A percentile compares a stretch with the other conserved stretches of the same genome.
phyloP scores from a whole-genome alignment of 1,139 yeast genomes.

The Debaryomyces psychrophilus region DNA sequence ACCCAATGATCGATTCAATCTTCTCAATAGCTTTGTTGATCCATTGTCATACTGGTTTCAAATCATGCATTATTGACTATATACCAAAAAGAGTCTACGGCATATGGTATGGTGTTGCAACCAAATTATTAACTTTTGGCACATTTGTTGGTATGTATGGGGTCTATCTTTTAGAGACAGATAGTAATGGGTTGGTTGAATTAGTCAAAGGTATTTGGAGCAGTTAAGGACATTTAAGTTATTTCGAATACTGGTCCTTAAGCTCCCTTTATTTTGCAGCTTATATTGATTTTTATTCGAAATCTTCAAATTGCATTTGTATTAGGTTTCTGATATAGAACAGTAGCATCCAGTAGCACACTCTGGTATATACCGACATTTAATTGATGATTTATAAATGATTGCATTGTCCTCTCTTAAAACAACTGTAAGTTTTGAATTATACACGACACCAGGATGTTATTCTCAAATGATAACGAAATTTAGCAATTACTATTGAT shows the following conservation, averaged over 20 bases:
- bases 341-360: neutral
- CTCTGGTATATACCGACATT: conserved; percentile 3
- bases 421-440: neutral
- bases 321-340: neutral
- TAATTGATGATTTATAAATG: conserved; percentile 2
- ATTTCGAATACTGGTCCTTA: neutral
- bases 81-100: conserved; percentile 77
- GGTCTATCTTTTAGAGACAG: conserved; percentile 64
- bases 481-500: neutral
- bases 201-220: conserved; percentile 49
- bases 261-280: neutral
- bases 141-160: conserved; percentile 67
- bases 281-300: neutral
- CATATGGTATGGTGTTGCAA: conserved; percentile 61
- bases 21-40: conserved; percentile 58
- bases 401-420: neutral
- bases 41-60: conserved; percentile 73
- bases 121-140: conserved; percentile 64
- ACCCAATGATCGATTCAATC: conserved; percentile 59
- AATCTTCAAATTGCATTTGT: neutral
- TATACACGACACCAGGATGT: conserved; percentile 4
- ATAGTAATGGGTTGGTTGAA: conserved; percentile 55
- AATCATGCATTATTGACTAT: conserved; percentile 78
- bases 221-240: conserved; percentile 18
- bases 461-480: conserved; percentile 3